Evolutionary conservation across 148 eudicot species (phyloP).

Genomic region (Spergularia bocconei): DNA sequence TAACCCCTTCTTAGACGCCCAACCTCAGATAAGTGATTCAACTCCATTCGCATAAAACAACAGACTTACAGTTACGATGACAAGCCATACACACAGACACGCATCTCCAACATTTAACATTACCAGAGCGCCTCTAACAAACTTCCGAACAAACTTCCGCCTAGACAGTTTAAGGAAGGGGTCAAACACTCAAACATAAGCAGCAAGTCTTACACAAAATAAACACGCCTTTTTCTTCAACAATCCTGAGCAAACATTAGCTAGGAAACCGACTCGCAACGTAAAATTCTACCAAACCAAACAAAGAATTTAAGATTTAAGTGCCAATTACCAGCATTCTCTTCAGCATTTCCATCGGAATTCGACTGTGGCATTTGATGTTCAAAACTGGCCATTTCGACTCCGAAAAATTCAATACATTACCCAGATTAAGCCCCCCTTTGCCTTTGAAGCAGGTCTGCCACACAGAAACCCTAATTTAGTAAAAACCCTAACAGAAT

Average conservation of each 20-base stretch:
- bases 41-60: background rate
- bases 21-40: background rate
- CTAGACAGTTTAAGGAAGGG: background rate
- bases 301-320: background rate
- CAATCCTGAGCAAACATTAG: background rate
- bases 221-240: background rate
- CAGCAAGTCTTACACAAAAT: background rate
- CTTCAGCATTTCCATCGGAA: conserved; percentile 11
- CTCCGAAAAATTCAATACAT: conserved; percentile 4
- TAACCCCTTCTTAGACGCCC: background rate
- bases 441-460: background rate
- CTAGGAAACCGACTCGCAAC: background rate
- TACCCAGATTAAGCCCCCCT: background rate
- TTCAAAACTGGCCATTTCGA: conserved; percentile 10
- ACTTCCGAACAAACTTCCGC: no score
- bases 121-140: background rate
- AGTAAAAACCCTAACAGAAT: conserved; percentile 7
- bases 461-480: background rate
- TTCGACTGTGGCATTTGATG: conserved; percentile 3
- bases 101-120: background rate
- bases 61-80: background rate
- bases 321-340: conserved; percentile 6
- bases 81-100: background rate
- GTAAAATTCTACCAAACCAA: background rate
- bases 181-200: background rate